Base-by-base conservation (phyloP, 2,329 filamentous ascomycete species). In the Colletotrichum siamense region DNA sequence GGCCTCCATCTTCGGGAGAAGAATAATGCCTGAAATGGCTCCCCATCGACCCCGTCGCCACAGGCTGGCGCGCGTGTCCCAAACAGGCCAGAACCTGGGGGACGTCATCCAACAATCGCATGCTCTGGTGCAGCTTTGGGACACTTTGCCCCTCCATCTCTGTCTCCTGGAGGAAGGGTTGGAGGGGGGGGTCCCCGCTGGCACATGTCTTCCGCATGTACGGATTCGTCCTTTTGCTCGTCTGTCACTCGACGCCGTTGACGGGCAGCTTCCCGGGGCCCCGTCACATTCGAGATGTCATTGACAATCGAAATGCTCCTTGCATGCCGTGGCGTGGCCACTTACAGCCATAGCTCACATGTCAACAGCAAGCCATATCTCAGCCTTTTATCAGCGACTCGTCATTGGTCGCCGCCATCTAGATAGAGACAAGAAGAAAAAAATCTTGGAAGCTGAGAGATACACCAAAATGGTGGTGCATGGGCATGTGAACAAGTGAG, bases 51-150 rank as follows among this genome's bases (percentile, higher is more conserved):
- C 34, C 71, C 57, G 55, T 73, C 65, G 39, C 59, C 66, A 24
- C 15, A 36, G 59, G 67, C 67, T 28, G 67, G 68, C 68, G 72
- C 72, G 67, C 59, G 22, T 71, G 61, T 65, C 59, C 71, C 72
- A 75, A 71, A 76, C 69, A 73, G 55, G 69, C 69, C 64, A 73
- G 69, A 73, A 68, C 63, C 63, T 63, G 69, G 69, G 49, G 69
- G 64, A 69, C 73, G 70, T 69, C 73, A 76, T 69, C 44, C 73
- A 76, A 73, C 57, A 65, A 73, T 69, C 52, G 64, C 74, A 76
- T 73, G 49, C 55, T 59, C 16, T 36, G 39, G 57, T 36, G 70
- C 34, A 49, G 59, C 36, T 71, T 71, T 71, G 62, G 68, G 49
- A 57, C 26, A 28, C 15, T 34, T 71, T 22, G 22, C 34, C 59